Conservation (phyloP, 2,329 filamentous ascomycete genomes). For the Fusarium solani-melongenae region DNA sequence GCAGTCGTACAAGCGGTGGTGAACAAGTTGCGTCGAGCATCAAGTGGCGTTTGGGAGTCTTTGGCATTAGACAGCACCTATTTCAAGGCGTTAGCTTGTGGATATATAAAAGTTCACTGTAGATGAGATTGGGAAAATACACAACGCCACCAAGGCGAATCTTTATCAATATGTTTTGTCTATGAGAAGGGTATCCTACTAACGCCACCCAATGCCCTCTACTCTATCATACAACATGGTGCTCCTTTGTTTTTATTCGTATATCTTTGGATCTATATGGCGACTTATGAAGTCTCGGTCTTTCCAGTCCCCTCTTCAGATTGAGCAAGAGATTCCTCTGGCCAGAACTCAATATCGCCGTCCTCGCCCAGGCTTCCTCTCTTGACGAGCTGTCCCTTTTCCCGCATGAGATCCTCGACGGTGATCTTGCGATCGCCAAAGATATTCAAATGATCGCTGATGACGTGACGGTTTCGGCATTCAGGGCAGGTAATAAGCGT, state of each 20-base stretch:
- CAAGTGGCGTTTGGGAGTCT: constrained; percentile 42
- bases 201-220: constrained; percentile 36
- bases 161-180: constrained; percentile 8
- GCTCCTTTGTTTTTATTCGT: neutral
- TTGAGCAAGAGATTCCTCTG: constrained; percentile 65
- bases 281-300: constrained; percentile 8
- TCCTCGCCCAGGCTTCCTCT: constrained; percentile 77
- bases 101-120: constrained; percentile 21
- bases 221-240: constrained; percentile 31
- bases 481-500: constrained; percentile 88
- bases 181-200: constrained; percentile 34
- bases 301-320: constrained; percentile 33
- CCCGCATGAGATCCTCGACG: constrained; percentile 80
- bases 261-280: neutral
- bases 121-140: constrained; percentile 21
- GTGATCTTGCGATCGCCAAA: constrained; percentile 78
- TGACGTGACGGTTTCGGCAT: constrained; percentile 90
- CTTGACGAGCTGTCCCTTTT: constrained; percentile 80
- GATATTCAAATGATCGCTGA: constrained; percentile 86
- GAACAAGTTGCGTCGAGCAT: constrained; percentile 34
- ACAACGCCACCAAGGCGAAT: neutral
- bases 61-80: constrained; percentile 16
- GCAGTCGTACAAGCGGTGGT: constrained; percentile 71
- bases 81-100: constrained; percentile 31
- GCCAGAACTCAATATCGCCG: constrained; percentile 94